These are phyloP conservation scores for Elymus sibiricus DNA, from an alignment of 176 grass and related monocot genomes.

Conservation along the genomic window DNA sequence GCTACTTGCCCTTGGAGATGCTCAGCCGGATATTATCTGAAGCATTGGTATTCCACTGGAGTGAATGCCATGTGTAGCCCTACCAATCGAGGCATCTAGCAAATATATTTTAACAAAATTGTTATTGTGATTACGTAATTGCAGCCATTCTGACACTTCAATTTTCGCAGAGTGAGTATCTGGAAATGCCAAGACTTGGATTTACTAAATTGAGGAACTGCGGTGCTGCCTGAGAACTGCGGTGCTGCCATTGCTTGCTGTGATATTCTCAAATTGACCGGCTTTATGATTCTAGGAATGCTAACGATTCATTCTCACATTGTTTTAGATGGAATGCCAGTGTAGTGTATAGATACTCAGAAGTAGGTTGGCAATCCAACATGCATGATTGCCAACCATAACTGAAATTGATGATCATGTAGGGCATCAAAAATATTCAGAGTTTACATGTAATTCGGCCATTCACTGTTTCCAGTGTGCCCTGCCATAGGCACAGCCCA, in stretches of 20 bases:
- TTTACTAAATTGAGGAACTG: neutral
- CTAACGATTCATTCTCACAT: slow-evolving; percentile 42
- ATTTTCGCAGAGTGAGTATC: slow-evolving; percentile 12
- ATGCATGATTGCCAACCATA: slow-evolving; percentile 7
- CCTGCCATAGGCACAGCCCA: neutral
- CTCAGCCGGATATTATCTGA: neutral
- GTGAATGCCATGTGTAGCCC: neutral
- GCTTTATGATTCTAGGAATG: slow-evolving; percentile 15
- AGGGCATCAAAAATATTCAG: slow-evolving; percentile 19
- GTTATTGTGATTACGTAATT: neutral
- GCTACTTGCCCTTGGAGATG: neutral
- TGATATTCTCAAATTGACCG: neutral
- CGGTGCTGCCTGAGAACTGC: too few species aligned
- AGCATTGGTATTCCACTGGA: neutral
- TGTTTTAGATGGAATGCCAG: slow-evolving; percentile 34
- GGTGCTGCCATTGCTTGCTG: slow-evolving; percentile 9
- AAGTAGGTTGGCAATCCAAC: slow-evolving; percentile 31
- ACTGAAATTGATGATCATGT: neutral
- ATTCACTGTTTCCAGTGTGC: neutral
- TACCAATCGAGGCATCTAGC: neutral
- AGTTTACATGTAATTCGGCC: slow-evolving; percentile 14
- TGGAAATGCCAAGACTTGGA: slow-evolving; percentile 14
- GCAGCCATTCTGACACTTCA: neutral
- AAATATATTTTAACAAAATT: neutral
- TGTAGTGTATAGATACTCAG: slow-evolving; percentile 38